Evolutionary conservation across 371 early-diverging fungal species (phyloP), one percentile per base, ranked within the genome.

Genomic region (Dichotomocladium elegans): DNA sequence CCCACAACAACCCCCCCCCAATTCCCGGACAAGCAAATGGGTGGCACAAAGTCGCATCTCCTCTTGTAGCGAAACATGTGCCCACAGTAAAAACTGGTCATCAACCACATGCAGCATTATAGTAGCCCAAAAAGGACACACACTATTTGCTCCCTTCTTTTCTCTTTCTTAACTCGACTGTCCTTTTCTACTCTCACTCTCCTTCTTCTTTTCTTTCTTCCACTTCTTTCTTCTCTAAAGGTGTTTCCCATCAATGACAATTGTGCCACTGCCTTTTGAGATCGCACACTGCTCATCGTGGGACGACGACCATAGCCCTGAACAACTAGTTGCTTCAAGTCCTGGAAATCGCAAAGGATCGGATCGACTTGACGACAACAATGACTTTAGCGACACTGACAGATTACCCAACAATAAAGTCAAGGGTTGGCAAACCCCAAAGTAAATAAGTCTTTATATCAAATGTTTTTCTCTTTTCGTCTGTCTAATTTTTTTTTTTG

Each of bases 351-450:
- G 53, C 10, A 29, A 34, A 35, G 25, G 52, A 42, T 51, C 55
- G 9, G 47, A 40, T 25, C 26, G 37, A 15, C 44, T 35, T 26
- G 53, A 47, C 26, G 61, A 66, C 31, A 41, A 41, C 31, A 34
- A 25, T 26, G 56, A 56, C 56, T 27, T 48, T 49, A 25, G 31
- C n/a, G 49, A 49, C 35, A 19, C 56, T 19, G 49, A 56, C 41
- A 26, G 33, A 41, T 31, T 56, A 12, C 56, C 49, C 24, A 54
- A 44, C n/a, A 51, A 41, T n/a, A 74, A 67, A 47, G 62, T 61
- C 47, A 67, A 61, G 60, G 74, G 74, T 35, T 74, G 74, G 74
- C 74, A 74, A 47, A 74, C 74, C 47, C 70, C 70, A 56, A 74
- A 74, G 74, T 74, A 68, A 46, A 42, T 25, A 19, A 12, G 35